Conservation (phyloP, 345 rosid genomes). For the Adansonia digitata region DNA sequence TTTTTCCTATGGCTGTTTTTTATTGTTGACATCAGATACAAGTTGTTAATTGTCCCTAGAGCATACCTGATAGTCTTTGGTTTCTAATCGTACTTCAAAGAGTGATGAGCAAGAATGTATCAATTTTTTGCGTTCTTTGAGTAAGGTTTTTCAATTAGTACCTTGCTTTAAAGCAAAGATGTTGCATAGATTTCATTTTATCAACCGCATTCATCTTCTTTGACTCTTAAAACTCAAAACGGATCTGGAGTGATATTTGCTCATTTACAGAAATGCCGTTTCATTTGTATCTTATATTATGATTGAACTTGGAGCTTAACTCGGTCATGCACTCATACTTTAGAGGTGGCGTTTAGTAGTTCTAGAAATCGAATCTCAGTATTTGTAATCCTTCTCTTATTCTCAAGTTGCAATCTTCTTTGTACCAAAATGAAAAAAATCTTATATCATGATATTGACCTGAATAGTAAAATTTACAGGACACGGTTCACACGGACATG, state of each 20-base stretch:
- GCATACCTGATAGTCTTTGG: neutral
- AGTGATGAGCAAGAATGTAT: neutral
- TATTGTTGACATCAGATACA: neutral
- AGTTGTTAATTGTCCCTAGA: neutral
- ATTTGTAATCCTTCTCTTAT: too few relatives aligned
- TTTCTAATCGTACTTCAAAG: neutral
- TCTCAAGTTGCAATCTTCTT: too few relatives aligned
- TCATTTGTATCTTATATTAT: neutral
- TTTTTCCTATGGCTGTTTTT: neutral
- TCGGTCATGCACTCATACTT: too few relatives aligned
- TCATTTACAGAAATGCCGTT: neutral
- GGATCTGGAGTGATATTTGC: neutral
- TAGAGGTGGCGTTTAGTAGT: too few relatives aligned
- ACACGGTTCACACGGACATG: conserved; percentile 29
- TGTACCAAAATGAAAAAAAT: too few relatives aligned
- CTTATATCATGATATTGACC: conserved; percentile 1
- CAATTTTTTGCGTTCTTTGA: neutral
- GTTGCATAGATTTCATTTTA: neutral
- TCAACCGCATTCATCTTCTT: neutral
- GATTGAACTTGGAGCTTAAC: too few relatives aligned
- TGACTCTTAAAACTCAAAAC: neutral
- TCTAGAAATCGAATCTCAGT: too few relatives aligned
- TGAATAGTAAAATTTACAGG: conserved; percentile 25
- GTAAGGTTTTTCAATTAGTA: neutral
- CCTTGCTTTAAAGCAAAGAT: neutral